These are phyloP conservation scores for Stevia rebaudiana DNA, from an alignment of 140 eudicot genomes.

Conservation along the genomic window DNA sequence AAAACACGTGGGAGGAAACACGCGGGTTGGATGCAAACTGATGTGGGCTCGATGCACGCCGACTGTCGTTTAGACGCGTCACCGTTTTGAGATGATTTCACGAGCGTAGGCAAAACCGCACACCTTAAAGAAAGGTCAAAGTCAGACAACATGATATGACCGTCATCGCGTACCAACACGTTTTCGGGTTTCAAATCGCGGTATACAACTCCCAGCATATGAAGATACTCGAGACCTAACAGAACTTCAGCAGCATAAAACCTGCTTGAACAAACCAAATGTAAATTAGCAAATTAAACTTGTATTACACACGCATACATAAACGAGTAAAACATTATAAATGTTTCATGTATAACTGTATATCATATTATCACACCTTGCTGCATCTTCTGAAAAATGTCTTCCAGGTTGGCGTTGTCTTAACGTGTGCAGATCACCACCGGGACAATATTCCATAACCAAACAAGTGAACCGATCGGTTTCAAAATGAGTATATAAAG, in stretches of 20 bases:
- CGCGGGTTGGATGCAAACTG: constrained; percentile 70
- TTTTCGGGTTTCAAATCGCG: constrained; percentile 84
- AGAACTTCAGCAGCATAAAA: constrained; percentile 92
- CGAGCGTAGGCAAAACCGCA: constrained; percentile 71
- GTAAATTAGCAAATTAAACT: background rate
- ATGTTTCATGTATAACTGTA: background rate
- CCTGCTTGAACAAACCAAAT: constrained; percentile 32
- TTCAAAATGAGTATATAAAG: constrained; percentile 81
- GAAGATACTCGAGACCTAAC: constrained; percentile 86
- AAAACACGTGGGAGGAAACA: constrained; percentile 77
- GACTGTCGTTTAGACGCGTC: constrained; percentile 50
- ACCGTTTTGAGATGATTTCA: constrained; percentile 39
- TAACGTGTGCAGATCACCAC: constrained; percentile 81
- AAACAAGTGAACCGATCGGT: constrained; percentile 79
- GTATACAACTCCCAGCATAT: constrained; percentile 92
- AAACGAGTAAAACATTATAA: background rate
- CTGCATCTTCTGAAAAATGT: constrained; percentile 83
- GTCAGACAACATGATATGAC: constrained; percentile 93
- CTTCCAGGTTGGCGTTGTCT: constrained; percentile 87
- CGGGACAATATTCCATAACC: constrained; percentile 90
- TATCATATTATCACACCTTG: constrained; percentile 61
- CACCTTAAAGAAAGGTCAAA: constrained; percentile 83
- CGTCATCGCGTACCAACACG: constrained; percentile 81
- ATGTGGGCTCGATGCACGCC: constrained; percentile 53
- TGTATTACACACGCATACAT: background rate